phyloP scores from a whole-genome alignment of 176 grass and related monocot species.

The Rhynchospora breviuscula region DNA sequence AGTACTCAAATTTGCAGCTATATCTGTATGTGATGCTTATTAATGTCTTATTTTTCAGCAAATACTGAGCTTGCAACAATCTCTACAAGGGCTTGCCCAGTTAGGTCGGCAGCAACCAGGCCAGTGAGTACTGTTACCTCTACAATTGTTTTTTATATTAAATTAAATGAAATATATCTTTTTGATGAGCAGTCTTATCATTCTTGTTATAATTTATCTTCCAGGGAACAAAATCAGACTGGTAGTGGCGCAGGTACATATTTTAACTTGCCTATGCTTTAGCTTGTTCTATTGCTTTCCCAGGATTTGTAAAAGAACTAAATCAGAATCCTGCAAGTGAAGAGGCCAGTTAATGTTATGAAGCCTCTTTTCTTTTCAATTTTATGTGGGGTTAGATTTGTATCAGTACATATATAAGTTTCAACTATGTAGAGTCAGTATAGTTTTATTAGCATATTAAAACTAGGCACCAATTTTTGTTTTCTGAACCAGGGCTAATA shows the following conservation, averaged over 20 bases:
- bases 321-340: not conserved
- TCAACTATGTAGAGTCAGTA: not conserved
- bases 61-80: constrained; percentile 80
- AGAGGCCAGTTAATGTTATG: not conserved
- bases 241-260: constrained; percentile 54
- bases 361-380: not conserved
- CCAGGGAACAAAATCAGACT: constrained; percentile 61
- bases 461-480: not conserved
- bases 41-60: constrained; percentile 39
- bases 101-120: constrained; percentile 55
- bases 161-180: not conserved
- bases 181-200: constrained; percentile 14
- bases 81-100: constrained; percentile 45
- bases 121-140: constrained; percentile 48
- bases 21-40: not conserved
- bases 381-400: not conserved
- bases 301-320: not conserved
- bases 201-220: constrained; percentile 23
- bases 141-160: not conserved
- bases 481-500: not conserved
- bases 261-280: not conserved
- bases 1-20: not conserved
- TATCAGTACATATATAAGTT: not conserved
- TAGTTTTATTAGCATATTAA: not conserved
- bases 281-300: not conserved